Percentiles rank a stretch among this genome's conserved stretches.
Conservation (phyloP, 192 early-diverging fungal genomes). For the Globomyces pollinis-pini region DNA sequence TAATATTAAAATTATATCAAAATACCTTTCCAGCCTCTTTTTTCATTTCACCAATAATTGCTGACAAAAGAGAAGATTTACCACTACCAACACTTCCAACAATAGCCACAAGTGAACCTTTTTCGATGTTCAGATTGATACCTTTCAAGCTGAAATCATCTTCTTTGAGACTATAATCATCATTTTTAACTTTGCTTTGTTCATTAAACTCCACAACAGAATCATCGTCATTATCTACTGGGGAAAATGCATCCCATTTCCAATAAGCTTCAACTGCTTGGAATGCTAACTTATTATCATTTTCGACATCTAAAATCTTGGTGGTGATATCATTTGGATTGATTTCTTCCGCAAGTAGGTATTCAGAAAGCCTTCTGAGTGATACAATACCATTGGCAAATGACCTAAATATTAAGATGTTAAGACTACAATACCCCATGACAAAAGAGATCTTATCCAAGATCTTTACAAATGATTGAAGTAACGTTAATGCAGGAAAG, state of each 20-base stretch:
- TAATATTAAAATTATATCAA: constrained; percentile 1
- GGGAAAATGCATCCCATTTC: not conserved
- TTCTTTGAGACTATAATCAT: not conserved
- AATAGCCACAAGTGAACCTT: constrained; percentile 64
- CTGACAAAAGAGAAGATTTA: constrained; percentile 71
- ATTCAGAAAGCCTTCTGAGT: not conserved
- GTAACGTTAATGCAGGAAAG: constrained; percentile 46
- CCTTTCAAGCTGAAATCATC: constrained; percentile 50
- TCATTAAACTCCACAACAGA: constrained; percentile 27
- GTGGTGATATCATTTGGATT: too few relatives aligned
- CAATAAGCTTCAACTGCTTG: not conserved
- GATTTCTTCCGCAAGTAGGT: not conserved
- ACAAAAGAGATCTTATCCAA: not conserved
- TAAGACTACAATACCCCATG: too few relatives aligned
- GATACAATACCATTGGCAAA: not conserved
- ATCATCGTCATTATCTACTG: constrained; percentile 20
- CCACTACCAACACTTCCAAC: constrained; percentile 66
- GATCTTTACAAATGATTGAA: constrained; percentile 41
- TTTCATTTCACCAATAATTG: constrained; percentile 76
- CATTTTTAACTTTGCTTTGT: not conserved
- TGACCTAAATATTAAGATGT: too few relatives aligned
- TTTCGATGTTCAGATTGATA: constrained; percentile 60
- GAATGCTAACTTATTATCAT: not conserved
- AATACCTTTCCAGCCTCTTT: constrained; percentile 43
- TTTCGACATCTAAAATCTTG: constrained; percentile 14